These are phyloP conservation scores for Xylaria arbuscula DNA, from an alignment of 2,329 filamentous ascomycete species.

Conservation along the genomic window DNA sequence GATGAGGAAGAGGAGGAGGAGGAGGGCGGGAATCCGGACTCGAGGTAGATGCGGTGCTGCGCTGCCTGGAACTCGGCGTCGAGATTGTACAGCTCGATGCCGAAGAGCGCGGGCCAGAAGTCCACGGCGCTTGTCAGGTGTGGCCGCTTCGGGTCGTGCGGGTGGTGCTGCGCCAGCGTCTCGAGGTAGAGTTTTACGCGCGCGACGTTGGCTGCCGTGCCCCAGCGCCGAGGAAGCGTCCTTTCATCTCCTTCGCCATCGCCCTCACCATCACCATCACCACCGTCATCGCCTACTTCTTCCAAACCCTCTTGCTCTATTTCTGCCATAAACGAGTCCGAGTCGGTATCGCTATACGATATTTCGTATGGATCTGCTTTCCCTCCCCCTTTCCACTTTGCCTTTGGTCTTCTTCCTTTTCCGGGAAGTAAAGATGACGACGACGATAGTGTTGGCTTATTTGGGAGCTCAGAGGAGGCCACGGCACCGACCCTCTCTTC, in stretches of 20 bases:
- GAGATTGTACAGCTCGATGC: slow-evolving; percentile 81
- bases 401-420: too few species aligned
- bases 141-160: slow-evolving; percentile 72
- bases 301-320: slow-evolving; percentile 24
- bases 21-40: slow-evolving; percentile 15
- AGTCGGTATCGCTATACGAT: slow-evolving; percentile 5
- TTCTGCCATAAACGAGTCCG: not conserved
- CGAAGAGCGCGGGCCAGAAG: slow-evolving; percentile 85
- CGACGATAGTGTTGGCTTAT: too few species aligned
- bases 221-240: slow-evolving; percentile 52
- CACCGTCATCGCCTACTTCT: not conserved
- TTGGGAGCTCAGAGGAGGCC: not conserved
- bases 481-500: slow-evolving; percentile 54
- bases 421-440: not conserved
- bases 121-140: slow-evolving; percentile 72
- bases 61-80: slow-evolving; percentile 68
- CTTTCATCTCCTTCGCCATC: slow-evolving; percentile 31
- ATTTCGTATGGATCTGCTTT: not conserved
- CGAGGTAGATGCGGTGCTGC: slow-evolving; percentile 51
- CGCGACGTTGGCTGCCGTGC: slow-evolving; percentile 58
- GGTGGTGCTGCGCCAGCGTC: slow-evolving; percentile 79
- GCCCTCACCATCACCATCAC: slow-evolving; percentile 33
- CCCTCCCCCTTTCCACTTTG: not conserved
- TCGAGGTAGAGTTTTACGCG: slow-evolving; percentile 75
- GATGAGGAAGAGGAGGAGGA: slow-evolving; percentile 1